Base-by-base conservation (phyloP, 2,329 filamentous ascomycete genomes). In the Colletotrichum plurivorum region DNA sequence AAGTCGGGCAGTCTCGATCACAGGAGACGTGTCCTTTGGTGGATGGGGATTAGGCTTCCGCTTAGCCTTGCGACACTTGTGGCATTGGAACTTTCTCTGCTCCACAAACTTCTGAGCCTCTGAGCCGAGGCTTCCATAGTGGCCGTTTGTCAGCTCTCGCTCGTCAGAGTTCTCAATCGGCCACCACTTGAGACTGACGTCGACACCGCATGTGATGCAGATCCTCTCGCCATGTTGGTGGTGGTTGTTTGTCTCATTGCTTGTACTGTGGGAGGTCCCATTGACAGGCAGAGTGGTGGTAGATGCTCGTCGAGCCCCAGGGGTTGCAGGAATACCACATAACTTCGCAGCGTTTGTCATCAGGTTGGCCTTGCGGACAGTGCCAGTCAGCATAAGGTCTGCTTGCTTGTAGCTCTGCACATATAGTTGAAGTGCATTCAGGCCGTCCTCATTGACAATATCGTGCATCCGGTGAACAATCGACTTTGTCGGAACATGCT, bases 391-490 rank as follows among this genome's bases (percentile, higher is more conserved):
- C 3, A 93, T 90, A 48, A 95, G 87, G 77, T 99, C 96, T 9
- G 96, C 95, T 81, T 98, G 95, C 80, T 99, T 99, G 84, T 94
- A 98, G 67, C 92, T 94, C 73, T 92, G 92, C 52, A 92, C 93
- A 78, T 93, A 99, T 27, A 97, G 85, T 78, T 98, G 94, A 57
- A 99, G 83, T 10, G 93, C 94, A 74, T 91, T 97, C 61, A 90
- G 81, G n/a, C 90, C 90, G n/a, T 85, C 85, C 20, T 92, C 90
- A 63, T 92, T 90, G 12, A 92, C 90, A 22, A 88, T 78, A 73
- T 98, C 94, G 71, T 93, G 88, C 84, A 98, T 94, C 12, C 86
- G 88, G 80, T 98, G 93, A 8, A 97, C 84, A 46, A 89, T 86
- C 1, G 89, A 89, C 79, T 94, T 94, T 51, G 89, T 84, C 4